Evolutionary conservation across 208 protist species (phyloP).

Genomic region (Trypanosoma lewisi): DNA sequence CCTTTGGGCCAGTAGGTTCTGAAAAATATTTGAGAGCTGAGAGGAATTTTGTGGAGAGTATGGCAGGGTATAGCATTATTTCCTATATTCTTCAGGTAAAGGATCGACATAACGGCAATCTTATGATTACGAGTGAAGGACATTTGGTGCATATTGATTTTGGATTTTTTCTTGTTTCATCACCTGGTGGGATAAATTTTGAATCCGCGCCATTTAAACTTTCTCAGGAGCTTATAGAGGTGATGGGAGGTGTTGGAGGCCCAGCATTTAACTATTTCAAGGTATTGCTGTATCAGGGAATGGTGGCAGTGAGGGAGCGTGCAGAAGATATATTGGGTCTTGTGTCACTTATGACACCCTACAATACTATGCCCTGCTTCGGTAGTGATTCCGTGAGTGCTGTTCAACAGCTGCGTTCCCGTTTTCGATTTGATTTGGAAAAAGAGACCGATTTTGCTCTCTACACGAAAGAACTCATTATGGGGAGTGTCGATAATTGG

Average conservation of each 20-base stretch:
- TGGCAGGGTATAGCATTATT: conserved; percentile 94
- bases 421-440: conserved; percentile 81
- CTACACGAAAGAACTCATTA: conserved; percentile 84
- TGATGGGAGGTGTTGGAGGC: conserved; percentile 79
- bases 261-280: conserved; percentile 89
- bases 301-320: conserved; percentile 68
- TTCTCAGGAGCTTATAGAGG: conserved; percentile 89
- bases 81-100: conserved; percentile 95
- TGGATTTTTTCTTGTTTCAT: conserved; percentile 96
- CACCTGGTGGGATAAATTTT: conserved; percentile 94
- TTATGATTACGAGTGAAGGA: conserved; percentile 91
- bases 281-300: conserved; percentile 81
- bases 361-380: conserved; percentile 90
- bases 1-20: conserved; percentile 66
- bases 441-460: conserved; percentile 84
- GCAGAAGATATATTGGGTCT: conserved; percentile 81
- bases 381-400: conserved; percentile 49
- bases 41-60: conserved; percentile 92
- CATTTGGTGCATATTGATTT: conserved; percentile 97
- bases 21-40: conserved; percentile 63
- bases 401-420: conserved; percentile 68
- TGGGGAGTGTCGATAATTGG: conserved; percentile 91
- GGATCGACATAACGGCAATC: conserved; percentile 95
- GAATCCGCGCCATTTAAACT: conserved; percentile 94
- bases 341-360: conserved; percentile 82